Percentiles rank a stretch among this genome's conserved stretches.
phyloP scores from a whole-genome alignment of 2,329 filamentous ascomycete species.

The Clarireedia homoeocarpa region DNA sequence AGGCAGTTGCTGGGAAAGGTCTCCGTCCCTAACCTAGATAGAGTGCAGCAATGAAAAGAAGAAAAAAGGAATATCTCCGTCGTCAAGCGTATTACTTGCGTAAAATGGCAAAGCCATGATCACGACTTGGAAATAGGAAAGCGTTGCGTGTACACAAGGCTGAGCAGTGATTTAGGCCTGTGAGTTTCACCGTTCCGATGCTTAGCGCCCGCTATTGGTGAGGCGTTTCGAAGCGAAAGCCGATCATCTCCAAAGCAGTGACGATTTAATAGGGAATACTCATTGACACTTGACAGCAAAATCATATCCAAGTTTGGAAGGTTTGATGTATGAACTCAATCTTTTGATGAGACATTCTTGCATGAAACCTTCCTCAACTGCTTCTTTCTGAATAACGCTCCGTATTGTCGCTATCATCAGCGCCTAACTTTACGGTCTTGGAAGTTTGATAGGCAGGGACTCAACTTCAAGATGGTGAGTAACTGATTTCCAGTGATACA shows the following conservation, averaged over 20 bases:
- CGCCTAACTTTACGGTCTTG: conserved; percentile 8
- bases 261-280: conserved; percentile 5
- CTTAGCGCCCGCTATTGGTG: neutral
- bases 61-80: too few relatives aligned
- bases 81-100: too few relatives aligned
- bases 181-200: neutral
- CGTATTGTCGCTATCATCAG: neutral
- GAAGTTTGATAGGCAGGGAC: neutral
- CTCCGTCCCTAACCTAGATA: too few relatives aligned
- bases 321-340: neutral
- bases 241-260: neutral
- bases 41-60: too few relatives aligned
- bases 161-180: neutral
- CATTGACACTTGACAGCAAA: conserved; percentile 1
- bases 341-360: neutral
- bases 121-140: neutral
- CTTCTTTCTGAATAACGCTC: neutral
- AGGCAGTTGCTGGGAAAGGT: too few relatives aligned
- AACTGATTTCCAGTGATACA: neutral
- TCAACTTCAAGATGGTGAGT: conserved; percentile 24
- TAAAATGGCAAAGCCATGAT: neutral
- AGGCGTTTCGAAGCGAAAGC: neutral
- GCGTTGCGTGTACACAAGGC: neutral
- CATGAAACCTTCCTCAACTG: neutral
- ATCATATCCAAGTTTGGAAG: neutral